A percentile compares a stretch with the other conserved stretches of the same genome.
Evolutionary conservation across 2,329 filamentous ascomycete species (phyloP).

Genomic region (Trichophyton simii): DNA sequence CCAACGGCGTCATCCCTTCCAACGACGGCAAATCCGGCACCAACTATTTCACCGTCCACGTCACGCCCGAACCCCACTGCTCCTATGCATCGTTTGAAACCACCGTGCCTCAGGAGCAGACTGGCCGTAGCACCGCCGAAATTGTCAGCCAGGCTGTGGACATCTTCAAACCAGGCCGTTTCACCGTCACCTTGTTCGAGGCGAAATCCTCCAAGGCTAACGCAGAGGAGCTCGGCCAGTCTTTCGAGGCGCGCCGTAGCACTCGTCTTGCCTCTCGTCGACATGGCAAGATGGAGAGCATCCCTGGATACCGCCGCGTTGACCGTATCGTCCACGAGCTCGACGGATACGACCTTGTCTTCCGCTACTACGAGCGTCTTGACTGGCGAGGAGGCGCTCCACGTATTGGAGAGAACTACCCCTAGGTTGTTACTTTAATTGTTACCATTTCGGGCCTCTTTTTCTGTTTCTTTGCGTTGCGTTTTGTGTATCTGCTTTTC

Average conservation of each 20-base stretch:
- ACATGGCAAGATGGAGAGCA: slow-evolving; percentile 53
- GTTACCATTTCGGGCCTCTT: background rate
- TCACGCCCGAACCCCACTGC: slow-evolving; percentile 92
- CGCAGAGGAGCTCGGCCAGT: slow-evolving; percentile 23
- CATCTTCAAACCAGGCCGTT: slow-evolving; percentile 96
- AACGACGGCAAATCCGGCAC: slow-evolving; percentile 45
- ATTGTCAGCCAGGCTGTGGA: slow-evolving; percentile 86
- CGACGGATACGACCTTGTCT: slow-evolving; percentile 92
- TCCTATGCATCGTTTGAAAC: slow-evolving; percentile 98
- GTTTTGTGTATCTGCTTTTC: too few species aligned
- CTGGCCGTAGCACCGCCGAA: slow-evolving; percentile 74
- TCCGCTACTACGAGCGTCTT: slow-evolving; percentile 88
- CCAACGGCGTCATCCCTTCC: slow-evolving; percentile 86
- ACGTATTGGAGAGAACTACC: slow-evolving; percentile 43
- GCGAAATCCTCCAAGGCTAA: slow-evolving; percentile 47
- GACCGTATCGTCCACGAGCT: slow-evolving; percentile 96
- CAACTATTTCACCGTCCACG: slow-evolving; percentile 97
- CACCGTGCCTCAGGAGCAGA: slow-evolving; percentile 83
- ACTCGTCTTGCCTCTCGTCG: slow-evolving; percentile 34
- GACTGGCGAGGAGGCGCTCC: slow-evolving; percentile 60
- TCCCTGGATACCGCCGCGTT: slow-evolving; percentile 75
- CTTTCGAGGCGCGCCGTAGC: slow-evolving; percentile 28
- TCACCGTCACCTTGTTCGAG: slow-evolving; percentile 94
- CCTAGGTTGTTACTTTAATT: background rate
- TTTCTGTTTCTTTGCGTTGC: background rate